Conservation (phyloP, 805 yeast species). For the Saturnispora diversa region DNA sequence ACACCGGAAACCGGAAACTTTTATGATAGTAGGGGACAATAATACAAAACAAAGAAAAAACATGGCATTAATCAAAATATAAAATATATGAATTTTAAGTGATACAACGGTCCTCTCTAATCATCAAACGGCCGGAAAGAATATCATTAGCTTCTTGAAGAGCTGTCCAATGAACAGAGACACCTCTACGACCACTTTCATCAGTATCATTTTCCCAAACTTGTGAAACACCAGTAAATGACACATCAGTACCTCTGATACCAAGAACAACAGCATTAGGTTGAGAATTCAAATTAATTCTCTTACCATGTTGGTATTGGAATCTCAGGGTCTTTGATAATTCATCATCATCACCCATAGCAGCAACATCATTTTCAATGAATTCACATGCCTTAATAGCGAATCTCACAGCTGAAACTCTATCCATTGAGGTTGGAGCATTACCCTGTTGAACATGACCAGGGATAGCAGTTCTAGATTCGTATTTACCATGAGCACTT, state of each 20-base stretch:
- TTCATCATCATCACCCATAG: slow-evolving; percentile 16
- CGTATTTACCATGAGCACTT: slow-evolving; percentile 60
- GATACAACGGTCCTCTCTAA: slow-evolving; percentile 30
- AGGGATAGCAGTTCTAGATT: slow-evolving; percentile 90
- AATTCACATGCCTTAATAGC: slow-evolving; percentile 87
- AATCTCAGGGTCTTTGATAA: slow-evolving; percentile 40
- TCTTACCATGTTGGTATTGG: slow-evolving; percentile 41
- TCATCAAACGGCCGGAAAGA: slow-evolving; percentile 58
- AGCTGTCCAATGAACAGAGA: slow-evolving; percentile 59
- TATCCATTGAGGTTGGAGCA: slow-evolving; percentile 87
- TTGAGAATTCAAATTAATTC: slow-evolving; percentile 30
- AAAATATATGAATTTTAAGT: not conserved
- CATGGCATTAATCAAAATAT: too few relatives aligned
- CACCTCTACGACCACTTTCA: slow-evolving; percentile 55
- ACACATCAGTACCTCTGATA: slow-evolving; percentile 56
- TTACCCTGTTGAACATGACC: slow-evolving; percentile 99
- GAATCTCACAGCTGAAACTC: slow-evolving; percentile 81
- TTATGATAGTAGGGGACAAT: too few relatives aligned
- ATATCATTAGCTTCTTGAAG: slow-evolving; percentile 55
- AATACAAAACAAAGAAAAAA: too few relatives aligned
- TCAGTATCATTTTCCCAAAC: slow-evolving; percentile 58
- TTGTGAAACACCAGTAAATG: slow-evolving; percentile 46
- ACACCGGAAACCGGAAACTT: too few relatives aligned
- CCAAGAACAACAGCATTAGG: slow-evolving; percentile 59
- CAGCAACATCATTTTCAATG: slow-evolving; percentile 48